phyloP scores from a whole-genome alignment of 2,329 filamentous ascomycete genomes.

The Aspergillus neotritici region DNA sequence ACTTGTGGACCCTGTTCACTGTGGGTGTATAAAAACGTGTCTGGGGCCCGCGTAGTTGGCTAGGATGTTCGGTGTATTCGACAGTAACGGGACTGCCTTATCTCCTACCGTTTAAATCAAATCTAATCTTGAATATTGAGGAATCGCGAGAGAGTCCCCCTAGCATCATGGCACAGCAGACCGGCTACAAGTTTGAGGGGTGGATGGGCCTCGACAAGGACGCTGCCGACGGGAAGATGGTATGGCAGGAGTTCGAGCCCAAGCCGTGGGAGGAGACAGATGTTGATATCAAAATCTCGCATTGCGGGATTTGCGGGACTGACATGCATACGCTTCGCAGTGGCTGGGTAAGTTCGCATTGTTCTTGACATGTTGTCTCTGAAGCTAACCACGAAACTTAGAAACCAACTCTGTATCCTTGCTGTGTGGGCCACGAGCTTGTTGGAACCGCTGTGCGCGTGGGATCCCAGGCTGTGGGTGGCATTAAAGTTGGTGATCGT shows the following conservation, averaged over 20 bases:
- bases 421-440: conserved; percentile 61
- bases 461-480: conserved; percentile 38
- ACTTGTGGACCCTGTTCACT: too few relatives aligned
- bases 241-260: conserved; percentile 53
- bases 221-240: conserved; percentile 50
- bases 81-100: neutral
- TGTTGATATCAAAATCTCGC: conserved; percentile 58
- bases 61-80: too few relatives aligned
- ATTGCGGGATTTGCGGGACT: conserved; percentile 61
- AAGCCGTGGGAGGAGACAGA: conserved; percentile 63
- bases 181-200: conserved; percentile 51
- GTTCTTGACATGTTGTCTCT: neutral
- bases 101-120: neutral
- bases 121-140: neutral
- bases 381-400: conserved; percentile 9
- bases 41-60: too few relatives aligned
- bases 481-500: conserved; percentile 31
- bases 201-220: conserved; percentile 51
- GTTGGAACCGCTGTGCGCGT: conserved; percentile 56
- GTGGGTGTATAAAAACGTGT: too few relatives aligned
- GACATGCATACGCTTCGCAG: conserved; percentile 55
- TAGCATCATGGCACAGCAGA: conserved; percentile 9
- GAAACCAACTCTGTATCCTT: conserved; percentile 33
- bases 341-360: conserved; percentile 32
- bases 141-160: neutral